Evolutionary conservation across 257 asterid species (phyloP), one percentile per base, ranked within the genome.

Genomic region (Fraxinus excelsior): DNA sequence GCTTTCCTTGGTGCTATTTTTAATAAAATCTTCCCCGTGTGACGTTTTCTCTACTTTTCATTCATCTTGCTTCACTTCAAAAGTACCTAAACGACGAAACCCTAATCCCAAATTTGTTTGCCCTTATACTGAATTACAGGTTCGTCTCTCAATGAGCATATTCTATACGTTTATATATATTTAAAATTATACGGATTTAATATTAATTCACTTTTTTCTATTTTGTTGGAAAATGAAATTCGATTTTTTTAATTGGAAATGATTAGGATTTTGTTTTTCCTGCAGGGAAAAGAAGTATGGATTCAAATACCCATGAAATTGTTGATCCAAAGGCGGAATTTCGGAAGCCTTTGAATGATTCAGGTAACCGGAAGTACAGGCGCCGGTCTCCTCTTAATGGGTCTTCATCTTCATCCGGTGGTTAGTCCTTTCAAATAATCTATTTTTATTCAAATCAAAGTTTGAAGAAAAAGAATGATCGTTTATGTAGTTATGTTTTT

Each of bases 281-380:
- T 62, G 19, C 68, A 62, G 68, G 68, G 12, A 62, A 13, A 51
- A 74, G 67, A 58, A 49, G 74, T 44, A 93, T 91, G 98, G 96
- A 87, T 81, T 84, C 89, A 68, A 80, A 87, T 69, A 12, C 16
- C 5, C 49, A 42, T 42, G 49, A 42, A 42, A 42, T 12, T 42
- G 79, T 67, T 71, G 94, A 93, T 78, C 51, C 87, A 19, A 87
- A 81, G 82, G 82, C 90, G 9, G 90, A 89, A 44, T 95, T 95
- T 83, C 91, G 97, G 81, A 95, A 90, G 97, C 97, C 94, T n/a
- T 56, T 82, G 10, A 89, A 75, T 76, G 99, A 93, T 80, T 88
- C 94, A 3, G 88, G 81, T 80, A 83, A 79, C 76, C 80, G 99
- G 87, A 91, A 89, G 85, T 95, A 95, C 85, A 82, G 99, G 87